These are phyloP conservation scores for Fraxinus greggii DNA, from an alignment of 305 asterid genomes.

Conservation along the genomic window DNA sequence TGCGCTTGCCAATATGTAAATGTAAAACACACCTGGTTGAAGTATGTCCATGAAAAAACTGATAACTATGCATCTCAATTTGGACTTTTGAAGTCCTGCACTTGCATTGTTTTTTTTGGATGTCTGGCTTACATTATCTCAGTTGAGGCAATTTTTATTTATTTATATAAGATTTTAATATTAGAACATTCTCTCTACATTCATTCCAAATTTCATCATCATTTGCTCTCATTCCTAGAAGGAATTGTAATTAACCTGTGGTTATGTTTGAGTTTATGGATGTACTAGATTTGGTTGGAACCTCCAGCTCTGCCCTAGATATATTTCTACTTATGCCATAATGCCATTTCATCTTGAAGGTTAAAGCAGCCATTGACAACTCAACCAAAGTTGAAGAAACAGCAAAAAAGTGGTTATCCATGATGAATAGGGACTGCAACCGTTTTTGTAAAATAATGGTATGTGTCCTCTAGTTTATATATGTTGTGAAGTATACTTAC, in stretches of 20 bases:
- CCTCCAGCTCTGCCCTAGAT: not conserved
- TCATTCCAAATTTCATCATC: not conserved
- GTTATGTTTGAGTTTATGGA: not conserved
- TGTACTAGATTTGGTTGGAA: not conserved
- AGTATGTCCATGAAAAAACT: not conserved
- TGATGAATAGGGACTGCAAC: conserved; percentile 86
- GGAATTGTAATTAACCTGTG: not conserved
- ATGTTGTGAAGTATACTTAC: not conserved
- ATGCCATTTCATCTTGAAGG: conserved; percentile 38
- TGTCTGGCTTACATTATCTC: not conserved
- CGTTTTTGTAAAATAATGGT: conserved; percentile 94
- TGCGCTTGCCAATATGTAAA: not conserved
- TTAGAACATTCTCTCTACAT: not conserved
- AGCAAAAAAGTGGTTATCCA: conserved; percentile 66
- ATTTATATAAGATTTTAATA: not conserved
- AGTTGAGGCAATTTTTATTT: not conserved
- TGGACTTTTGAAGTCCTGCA: not conserved
- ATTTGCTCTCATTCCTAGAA: conserved; percentile 1
- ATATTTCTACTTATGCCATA: not conserved
- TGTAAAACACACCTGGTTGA: not conserved
- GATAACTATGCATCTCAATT: not conserved
- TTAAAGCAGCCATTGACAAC: conserved; percentile 53
- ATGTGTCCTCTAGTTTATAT: conserved; percentile 22
- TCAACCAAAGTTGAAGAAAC: conserved; percentile 67
- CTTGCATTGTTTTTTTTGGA: not conserved